Evolutionary conservation across 2,329 filamentous ascomycete genomes (phyloP).

Genomic region (Didymella keratinophila): DNA sequence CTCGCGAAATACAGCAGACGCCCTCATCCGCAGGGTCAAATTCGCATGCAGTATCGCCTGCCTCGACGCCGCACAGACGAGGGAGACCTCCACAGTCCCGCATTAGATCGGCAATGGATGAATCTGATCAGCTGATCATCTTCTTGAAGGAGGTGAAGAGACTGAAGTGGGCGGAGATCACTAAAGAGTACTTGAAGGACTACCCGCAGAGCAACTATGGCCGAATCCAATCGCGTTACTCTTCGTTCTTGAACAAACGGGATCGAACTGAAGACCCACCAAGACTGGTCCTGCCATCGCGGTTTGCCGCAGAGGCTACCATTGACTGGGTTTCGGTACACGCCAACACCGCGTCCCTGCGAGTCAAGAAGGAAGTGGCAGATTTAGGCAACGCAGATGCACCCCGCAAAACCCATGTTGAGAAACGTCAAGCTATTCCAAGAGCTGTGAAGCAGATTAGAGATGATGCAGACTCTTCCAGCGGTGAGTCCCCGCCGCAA

Average conservation of each 20-base stretch:
- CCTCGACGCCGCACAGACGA: not conserved
- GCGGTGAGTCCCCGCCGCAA: conserved; percentile 25
- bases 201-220: conserved; percentile 43
- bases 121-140: conserved; percentile 44
- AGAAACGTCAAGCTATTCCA: not conserved
- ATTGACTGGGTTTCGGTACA: conserved; percentile 36
- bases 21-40: not conserved
- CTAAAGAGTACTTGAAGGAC: conserved; percentile 32
- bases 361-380: not conserved
- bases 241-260: conserved; percentile 36
- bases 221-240: conserved; percentile 41
- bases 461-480: conserved; percentile 32
- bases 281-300: conserved; percentile 31
- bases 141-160: conserved; percentile 53
- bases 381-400: not conserved
- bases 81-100: not conserved
- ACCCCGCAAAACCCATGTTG: not conserved
- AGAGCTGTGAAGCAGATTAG: not conserved
- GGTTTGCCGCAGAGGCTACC: conserved; percentile 36
- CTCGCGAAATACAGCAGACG: not conserved
- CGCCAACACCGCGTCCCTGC: conserved; percentile 1
- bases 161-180: conserved; percentile 49
- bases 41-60: not conserved
- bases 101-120: conserved; percentile 23
- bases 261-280: conserved; percentile 36